Evolutionary conservation across 768 basidiomycete species (phyloP).

Genomic region (Mycena belliarum): DNA sequence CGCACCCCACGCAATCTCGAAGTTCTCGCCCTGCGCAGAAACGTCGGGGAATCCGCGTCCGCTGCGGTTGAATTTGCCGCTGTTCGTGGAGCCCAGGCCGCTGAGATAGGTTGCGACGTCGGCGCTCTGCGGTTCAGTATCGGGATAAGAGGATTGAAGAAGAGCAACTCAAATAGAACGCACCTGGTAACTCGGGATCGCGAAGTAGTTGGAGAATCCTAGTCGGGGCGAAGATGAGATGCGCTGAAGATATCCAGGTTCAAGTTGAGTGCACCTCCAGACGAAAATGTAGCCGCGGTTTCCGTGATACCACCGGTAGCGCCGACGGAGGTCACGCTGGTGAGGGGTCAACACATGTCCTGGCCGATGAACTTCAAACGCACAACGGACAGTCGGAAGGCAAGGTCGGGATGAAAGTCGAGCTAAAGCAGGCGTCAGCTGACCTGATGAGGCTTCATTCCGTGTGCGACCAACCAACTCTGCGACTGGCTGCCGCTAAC

Average conservation of each 20-base stretch:
- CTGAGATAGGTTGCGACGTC: constrained; percentile 25
- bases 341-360: not conserved
- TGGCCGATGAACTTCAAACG: not conserved
- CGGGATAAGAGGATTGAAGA: too few species aligned
- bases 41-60: constrained; percentile 23
- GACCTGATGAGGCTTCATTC: not conserved
- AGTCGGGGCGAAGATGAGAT: too few species aligned
- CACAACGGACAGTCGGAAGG: constrained; percentile 47
- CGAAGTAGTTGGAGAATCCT: constrained; percentile 50
- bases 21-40: constrained; percentile 4
- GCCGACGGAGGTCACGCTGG: constrained; percentile 32
- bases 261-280: constrained; percentile 35
- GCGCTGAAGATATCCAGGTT: too few species aligned
- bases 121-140: constrained; percentile 1
- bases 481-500: constrained; percentile 18
- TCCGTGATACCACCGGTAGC: constrained; percentile 45
- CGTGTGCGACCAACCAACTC: not conserved
- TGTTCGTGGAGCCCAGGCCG: constrained; percentile 29
- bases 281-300: constrained; percentile 43
- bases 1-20: constrained; percentile 8
- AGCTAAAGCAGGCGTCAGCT: not conserved
- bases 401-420: constrained; percentile 37
- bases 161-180: too few species aligned
- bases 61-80: constrained; percentile 36
- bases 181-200: constrained; percentile 28